Conservation (phyloP, 2,329 filamentous ascomycete species). For the Ophiosphaerella korrae region DNA sequence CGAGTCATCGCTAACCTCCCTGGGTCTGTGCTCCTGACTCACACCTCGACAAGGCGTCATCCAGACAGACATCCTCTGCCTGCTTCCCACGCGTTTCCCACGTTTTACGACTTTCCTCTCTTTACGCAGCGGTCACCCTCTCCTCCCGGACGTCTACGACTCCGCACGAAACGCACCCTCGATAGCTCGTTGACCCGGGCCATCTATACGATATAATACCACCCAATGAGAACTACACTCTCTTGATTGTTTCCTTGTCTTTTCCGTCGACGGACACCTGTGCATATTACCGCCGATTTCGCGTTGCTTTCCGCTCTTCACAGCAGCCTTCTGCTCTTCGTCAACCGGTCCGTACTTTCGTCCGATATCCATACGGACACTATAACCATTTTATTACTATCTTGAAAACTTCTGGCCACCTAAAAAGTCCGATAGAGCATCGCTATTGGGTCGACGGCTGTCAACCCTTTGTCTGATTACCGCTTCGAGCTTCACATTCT, state of each 20-base stretch:
- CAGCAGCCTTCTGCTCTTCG: slow-evolving; percentile 36
- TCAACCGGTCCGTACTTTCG: slow-evolving; percentile 32
- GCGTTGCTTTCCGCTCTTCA: slow-evolving; percentile 31
- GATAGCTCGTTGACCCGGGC: slow-evolving; percentile 48
- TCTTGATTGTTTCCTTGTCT: slow-evolving; percentile 50
- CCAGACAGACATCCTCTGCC: slow-evolving; percentile 32
- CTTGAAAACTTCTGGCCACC: slow-evolving; percentile 35
- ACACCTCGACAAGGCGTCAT: slow-evolving; percentile 30
- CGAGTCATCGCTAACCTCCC: slow-evolving; percentile 33
- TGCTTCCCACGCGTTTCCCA: slow-evolving; percentile 36
- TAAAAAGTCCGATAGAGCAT: slow-evolving; percentile 48
- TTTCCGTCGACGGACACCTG: slow-evolving; percentile 46
- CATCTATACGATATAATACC: slow-evolving; percentile 48
- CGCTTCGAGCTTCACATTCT: slow-evolving; percentile 29
- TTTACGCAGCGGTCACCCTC: slow-evolving; percentile 46
- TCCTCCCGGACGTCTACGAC: slow-evolving; percentile 37
- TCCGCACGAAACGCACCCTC: slow-evolving; percentile 27
- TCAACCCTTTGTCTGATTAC: slow-evolving; percentile 44
- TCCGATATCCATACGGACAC: slow-evolving; percentile 24
- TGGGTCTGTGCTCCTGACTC: slow-evolving; percentile 47
- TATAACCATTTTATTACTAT: slow-evolving; percentile 45
- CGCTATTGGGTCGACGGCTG: slow-evolving; percentile 40
- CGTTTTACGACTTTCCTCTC: slow-evolving; percentile 47
- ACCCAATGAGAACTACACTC: slow-evolving; percentile 52
- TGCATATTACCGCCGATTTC: slow-evolving; percentile 48